Percentiles rank a stretch among this genome's conserved stretches.
These are phyloP conservation scores for Ganoderma lucidum DNA, from an alignment of 1,284 basidiomycete species.

Conservation along the genomic window DNA sequence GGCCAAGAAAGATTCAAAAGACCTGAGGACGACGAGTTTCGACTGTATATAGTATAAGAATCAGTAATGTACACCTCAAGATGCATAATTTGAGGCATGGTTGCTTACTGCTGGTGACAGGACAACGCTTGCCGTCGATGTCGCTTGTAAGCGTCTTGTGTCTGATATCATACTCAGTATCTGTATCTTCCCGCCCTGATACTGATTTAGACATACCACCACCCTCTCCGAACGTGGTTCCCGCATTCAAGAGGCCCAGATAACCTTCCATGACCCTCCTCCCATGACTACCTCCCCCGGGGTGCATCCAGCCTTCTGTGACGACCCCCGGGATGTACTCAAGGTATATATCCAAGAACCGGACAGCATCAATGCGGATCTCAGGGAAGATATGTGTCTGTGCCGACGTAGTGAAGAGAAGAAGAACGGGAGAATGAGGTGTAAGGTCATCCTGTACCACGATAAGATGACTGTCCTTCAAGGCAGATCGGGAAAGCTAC, in stretches of 20 bases:
- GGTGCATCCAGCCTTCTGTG: slow-evolving; percentile 71
- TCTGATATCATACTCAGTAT: slow-evolving; percentile 23
- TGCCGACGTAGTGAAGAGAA: slow-evolving; percentile 90
- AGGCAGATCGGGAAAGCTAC: slow-evolving; percentile 25
- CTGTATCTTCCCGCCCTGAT: not conserved
- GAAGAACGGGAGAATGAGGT: slow-evolving; percentile 77
- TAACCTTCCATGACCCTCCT: slow-evolving; percentile 77
- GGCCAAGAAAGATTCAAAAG: slow-evolving; percentile 38
- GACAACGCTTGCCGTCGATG: slow-evolving; percentile 69
- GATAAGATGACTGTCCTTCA: no score
- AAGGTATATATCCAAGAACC: slow-evolving; percentile 83
- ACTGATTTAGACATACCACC: slow-evolving; percentile 49
- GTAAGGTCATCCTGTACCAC: slow-evolving; percentile 59
- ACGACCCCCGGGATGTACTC: slow-evolving; percentile 76
- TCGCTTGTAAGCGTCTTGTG: slow-evolving; percentile 56
- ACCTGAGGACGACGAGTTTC: slow-evolving; percentile 41
- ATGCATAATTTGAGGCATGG: slow-evolving; percentile 7
- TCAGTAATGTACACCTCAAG: not conserved
- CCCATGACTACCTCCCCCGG: slow-evolving; percentile 56
- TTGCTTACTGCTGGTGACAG: slow-evolving; percentile 66
- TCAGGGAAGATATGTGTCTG: slow-evolving; percentile 96
- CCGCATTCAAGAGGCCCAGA: slow-evolving; percentile 73
- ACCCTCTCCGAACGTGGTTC: slow-evolving; percentile 65
- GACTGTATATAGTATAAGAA: slow-evolving; percentile 53
- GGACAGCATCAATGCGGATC: slow-evolving; percentile 90